Evolutionary conservation across 2,329 filamentous ascomycete genomes (phyloP).

Genomic region (Colletotrichum sp.): DNA sequence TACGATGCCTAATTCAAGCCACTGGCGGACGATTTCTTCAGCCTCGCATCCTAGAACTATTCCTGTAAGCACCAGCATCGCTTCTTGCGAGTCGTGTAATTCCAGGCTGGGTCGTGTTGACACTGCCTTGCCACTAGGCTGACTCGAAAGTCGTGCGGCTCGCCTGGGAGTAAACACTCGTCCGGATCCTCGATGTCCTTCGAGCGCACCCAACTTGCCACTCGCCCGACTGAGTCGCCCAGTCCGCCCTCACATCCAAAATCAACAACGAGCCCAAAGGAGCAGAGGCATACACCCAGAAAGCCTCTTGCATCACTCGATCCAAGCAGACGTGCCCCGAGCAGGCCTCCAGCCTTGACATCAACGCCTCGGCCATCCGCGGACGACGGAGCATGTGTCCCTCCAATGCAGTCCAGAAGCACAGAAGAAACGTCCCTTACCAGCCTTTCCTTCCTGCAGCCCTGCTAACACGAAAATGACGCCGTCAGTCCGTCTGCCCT

Average conservation of each 20-base stretch:
- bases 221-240: background rate
- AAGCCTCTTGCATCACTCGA: conserved; percentile 7
- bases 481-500: background rate
- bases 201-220: background rate
- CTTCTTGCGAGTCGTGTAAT: background rate
- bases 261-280: background rate
- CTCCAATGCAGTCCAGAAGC: background rate
- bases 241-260: background rate
- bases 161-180: background rate
- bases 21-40: background rate
- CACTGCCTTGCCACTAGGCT: background rate
- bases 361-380: background rate
- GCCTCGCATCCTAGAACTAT: background rate
- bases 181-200: background rate
- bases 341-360: background rate
- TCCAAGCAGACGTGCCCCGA: background rate
- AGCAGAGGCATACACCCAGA: background rate
- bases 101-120: background rate
- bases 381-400: background rate
- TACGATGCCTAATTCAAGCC: background rate
- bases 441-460: background rate
- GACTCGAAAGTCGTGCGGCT: background rate
- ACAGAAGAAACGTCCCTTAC: background rate
- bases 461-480: background rate
- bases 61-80: background rate